Evolutionary conservation across 495 filamentous ascomycete species (phyloP).

Genomic region (Barbatosphaeria neglecta): DNA sequence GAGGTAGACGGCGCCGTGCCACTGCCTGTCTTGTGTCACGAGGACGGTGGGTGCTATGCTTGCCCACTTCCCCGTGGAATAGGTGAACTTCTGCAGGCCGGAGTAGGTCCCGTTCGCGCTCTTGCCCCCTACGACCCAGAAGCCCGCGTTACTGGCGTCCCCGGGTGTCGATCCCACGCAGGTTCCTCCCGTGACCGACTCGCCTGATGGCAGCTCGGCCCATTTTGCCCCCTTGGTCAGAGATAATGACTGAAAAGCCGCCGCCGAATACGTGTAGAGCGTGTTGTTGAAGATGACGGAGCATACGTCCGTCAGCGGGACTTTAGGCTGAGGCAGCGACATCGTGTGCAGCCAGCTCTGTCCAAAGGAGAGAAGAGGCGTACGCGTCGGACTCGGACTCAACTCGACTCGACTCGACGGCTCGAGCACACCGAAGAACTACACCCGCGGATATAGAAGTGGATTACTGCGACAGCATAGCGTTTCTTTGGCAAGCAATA

Average conservation of each 20-base stretch:
- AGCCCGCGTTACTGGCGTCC: constrained; percentile 37
- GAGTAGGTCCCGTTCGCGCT: constrained; percentile 43
- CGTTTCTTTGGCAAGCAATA: not conserved
- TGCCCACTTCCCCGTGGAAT: constrained; percentile 66
- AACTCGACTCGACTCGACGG: constrained; percentile 1
- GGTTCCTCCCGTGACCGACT: constrained; percentile 57
- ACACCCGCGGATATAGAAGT: not conserved
- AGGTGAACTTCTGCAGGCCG: constrained; percentile 78
- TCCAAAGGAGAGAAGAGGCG: constrained; percentile 4
- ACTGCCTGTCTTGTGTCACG: constrained; percentile 55
- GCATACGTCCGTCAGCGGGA: constrained; percentile 62
- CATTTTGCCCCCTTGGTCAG: constrained; percentile 60
- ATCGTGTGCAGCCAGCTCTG: constrained; percentile 27
- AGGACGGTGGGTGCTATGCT: constrained; percentile 39
- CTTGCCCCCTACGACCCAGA: constrained; percentile 80
- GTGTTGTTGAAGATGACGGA: constrained; percentile 73
- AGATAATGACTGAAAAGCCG: constrained; percentile 63
- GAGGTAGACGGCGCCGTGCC: constrained; percentile 69
- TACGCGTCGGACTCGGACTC: no score
- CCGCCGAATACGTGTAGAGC: constrained; percentile 70
- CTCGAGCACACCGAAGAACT: constrained; percentile 3
- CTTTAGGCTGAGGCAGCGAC: constrained; percentile 52
- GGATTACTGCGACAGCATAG: constrained; percentile 14
- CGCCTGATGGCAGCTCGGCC: constrained; percentile 49
- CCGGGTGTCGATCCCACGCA: constrained; percentile 63